These are phyloP conservation scores for Zygosaccharomyces siamensis DNA, from an alignment of 805 yeast species.

Conservation along the genomic window DNA sequence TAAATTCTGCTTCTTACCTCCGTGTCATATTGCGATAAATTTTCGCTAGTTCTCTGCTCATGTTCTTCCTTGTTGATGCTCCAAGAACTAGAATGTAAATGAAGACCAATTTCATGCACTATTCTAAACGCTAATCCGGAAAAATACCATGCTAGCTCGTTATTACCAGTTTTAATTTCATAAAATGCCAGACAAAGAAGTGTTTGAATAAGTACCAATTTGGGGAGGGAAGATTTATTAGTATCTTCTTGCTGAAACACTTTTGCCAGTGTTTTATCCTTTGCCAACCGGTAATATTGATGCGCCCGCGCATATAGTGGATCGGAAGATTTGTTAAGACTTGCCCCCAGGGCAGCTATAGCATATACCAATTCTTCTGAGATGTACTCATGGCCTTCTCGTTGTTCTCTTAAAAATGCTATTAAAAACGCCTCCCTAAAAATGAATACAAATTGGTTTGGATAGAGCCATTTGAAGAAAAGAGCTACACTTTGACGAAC, in stretches of 20 bases:
- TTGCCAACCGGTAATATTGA: conserved; percentile 42
- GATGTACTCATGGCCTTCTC: conserved; percentile 37
- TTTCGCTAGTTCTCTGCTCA: conserved; percentile 11
- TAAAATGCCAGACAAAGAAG: conserved; percentile 47
- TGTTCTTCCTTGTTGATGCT: conserved; percentile 32
- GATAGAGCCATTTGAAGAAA: conserved; percentile 52
- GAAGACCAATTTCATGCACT: conserved; percentile 54
- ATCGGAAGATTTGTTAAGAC: conserved; percentile 35
- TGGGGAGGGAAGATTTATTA: conserved; percentile 30
- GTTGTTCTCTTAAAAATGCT: conserved; percentile 41
- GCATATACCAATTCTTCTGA: conserved; percentile 45
- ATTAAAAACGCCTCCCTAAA: conserved; percentile 49
- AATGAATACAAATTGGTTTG: conserved; percentile 50
- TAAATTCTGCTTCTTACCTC: conserved; percentile 48
- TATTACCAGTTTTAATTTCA: conserved; percentile 48
- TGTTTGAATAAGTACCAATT: conserved; percentile 47
- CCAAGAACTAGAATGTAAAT: conserved; percentile 49
- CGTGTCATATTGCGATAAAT: conserved; percentile 41
- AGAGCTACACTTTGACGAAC: conserved; percentile 14
- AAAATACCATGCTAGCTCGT: conserved; percentile 52
- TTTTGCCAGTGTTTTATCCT: conserved; percentile 35
- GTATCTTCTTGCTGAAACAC: conserved; percentile 22
- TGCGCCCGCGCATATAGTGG: conserved; percentile 35
- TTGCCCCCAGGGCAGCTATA: conserved; percentile 48
- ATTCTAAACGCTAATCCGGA: conserved; percentile 51